Percentiles rank a stretch among this genome's conserved stretches.
Conservation (phyloP, 352 stramenopile species). For the Pythium phragmitis region DNA sequence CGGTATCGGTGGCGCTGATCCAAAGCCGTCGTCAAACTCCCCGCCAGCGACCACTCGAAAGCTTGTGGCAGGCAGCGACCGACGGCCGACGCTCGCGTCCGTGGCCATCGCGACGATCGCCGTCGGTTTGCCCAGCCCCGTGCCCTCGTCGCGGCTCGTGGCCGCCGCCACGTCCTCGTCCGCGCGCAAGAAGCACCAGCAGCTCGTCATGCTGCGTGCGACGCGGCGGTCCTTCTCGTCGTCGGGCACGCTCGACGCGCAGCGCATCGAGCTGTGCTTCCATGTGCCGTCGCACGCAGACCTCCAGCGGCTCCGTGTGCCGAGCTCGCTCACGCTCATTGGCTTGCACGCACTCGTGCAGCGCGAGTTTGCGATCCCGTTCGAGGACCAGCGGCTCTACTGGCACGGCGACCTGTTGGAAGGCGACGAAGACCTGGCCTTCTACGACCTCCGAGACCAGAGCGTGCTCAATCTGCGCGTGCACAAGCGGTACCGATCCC, state of each 20-base stretch:
- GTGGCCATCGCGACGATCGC: constrained; percentile 10
- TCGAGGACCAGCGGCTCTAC: constrained; percentile 63
- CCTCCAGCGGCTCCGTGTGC: constrained; percentile 40
- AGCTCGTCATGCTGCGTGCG: constrained; percentile 13
- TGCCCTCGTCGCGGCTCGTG: constrained; percentile 11
- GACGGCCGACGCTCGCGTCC: not conserved
- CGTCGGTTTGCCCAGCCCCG: not conserved
- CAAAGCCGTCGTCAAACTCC: too few species aligned
- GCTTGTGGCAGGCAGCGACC: not conserved
- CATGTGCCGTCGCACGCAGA: constrained; percentile 36
- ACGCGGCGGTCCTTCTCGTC: constrained; percentile 22
- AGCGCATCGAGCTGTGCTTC: constrained; percentile 55
- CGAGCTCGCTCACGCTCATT: constrained; percentile 48
- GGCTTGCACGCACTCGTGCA: constrained; percentile 55
- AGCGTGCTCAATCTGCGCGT: constrained; percentile 49
- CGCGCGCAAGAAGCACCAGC: constrained; percentile 10
- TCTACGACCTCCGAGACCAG: constrained; percentile 54
- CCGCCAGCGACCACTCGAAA: not conserved
- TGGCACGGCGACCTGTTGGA: constrained; percentile 57
- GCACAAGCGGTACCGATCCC: constrained; percentile 48
- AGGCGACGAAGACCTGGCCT: constrained; percentile 55
- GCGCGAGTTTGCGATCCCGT: constrained; percentile 52
- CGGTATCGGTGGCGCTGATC: not conserved
- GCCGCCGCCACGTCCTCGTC: not conserved
- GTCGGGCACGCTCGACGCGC: constrained; percentile 18